phyloP scores from a whole-genome alignment of 1,284 basidiomycete species.

The Fomitiporia mediterranea region DNA sequence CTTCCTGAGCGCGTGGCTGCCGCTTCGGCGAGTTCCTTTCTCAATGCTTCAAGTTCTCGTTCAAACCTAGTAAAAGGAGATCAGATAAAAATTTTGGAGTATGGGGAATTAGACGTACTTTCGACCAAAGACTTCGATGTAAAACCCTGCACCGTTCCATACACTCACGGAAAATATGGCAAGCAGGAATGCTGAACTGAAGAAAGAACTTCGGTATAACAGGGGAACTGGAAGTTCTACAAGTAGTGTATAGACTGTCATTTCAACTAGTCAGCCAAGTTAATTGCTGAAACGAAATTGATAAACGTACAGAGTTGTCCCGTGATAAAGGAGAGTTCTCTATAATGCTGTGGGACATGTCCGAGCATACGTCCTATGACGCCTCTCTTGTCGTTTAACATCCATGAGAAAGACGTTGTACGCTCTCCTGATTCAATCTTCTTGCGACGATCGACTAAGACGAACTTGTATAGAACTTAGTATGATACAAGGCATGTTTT shows the following conservation, averaged over 20 bases:
- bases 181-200: conserved; percentile 74
- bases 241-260: conserved; percentile 74
- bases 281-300: conserved; percentile 2
- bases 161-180: conserved; percentile 77
- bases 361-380: conserved; percentile 71
- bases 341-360: conserved; percentile 52
- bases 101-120: conserved; percentile 54
- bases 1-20: conserved; percentile 40
- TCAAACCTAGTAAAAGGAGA: conserved; percentile 62
- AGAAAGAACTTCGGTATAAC: conserved; percentile 70
- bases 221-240: conserved; percentile 84
- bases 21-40: conserved; percentile 77
- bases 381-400: conserved; percentile 83
- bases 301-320: conserved; percentile 72
- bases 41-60: conserved; percentile 80
- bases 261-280: neutral
- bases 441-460: conserved; percentile 75
- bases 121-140: conserved; percentile 93
- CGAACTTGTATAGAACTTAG: conserved; percentile 48
- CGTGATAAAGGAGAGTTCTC: conserved; percentile 74
- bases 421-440: conserved; percentile 87
- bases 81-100: conserved; percentile 1
- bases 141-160: conserved; percentile 84
- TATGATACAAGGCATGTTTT: neutral
- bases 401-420: conserved; percentile 79